Evolutionary conservation across 257 asterid genomes (phyloP).

Genomic region (Eustoma russellianum): DNA sequence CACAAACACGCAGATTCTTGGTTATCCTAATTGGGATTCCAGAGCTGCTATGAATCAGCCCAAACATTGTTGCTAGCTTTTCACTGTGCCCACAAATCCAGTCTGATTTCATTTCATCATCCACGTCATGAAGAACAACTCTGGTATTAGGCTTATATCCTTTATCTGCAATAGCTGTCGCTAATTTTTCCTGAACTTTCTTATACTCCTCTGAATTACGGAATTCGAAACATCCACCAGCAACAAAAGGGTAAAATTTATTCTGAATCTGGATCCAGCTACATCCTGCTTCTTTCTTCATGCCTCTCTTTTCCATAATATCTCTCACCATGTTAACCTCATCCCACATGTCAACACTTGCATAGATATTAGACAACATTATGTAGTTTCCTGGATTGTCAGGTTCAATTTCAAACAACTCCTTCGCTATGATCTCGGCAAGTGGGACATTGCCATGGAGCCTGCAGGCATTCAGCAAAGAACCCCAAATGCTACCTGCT

Average conservation of each 20-base stretch:
- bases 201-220: conserved; percentile 33
- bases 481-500: conserved; percentile 45
- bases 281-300: conserved; percentile 38
- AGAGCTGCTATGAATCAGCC: conserved; percentile 23
- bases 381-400: conserved; percentile 40
- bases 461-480: conserved; percentile 43
- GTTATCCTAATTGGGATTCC: conserved; percentile 43
- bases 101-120: conserved; percentile 27
- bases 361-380: conserved; percentile 32
- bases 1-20: conserved; percentile 47
- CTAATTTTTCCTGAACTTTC: conserved; percentile 23
- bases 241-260: conserved; percentile 28
- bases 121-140: conserved; percentile 36
- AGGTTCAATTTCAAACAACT: conserved; percentile 34
- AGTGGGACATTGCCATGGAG: conserved; percentile 26
- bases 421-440: conserved; percentile 33
- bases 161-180: conserved; percentile 19
- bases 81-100: conserved; percentile 53
- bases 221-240: conserved; percentile 33
- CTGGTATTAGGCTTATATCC: conserved; percentile 36
- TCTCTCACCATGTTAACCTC: conserved; percentile 32
- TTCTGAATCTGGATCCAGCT: conserved; percentile 37
- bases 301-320: conserved; percentile 31
- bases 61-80: conserved; percentile 35
- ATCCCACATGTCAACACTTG: conserved; percentile 45